Conservation (phyloP, 495 filamentous ascomycete genomes). For the Penicillium chermesinum region DNA sequence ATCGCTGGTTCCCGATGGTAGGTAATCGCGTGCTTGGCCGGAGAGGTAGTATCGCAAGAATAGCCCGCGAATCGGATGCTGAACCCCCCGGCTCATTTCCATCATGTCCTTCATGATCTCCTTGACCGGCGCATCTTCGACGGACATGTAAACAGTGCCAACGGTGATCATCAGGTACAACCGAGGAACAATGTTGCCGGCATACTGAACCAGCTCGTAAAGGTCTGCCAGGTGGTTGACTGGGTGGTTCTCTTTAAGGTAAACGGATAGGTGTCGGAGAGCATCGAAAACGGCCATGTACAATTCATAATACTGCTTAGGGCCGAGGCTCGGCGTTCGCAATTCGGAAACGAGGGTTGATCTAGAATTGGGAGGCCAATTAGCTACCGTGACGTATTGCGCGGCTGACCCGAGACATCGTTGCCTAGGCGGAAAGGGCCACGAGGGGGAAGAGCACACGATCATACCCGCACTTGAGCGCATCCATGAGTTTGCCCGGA, state of each 20-base stretch:
- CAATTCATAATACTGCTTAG: constrained; percentile 98
- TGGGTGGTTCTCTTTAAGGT: constrained; percentile 94
- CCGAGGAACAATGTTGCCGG: constrained; percentile 93
- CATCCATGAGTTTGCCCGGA: constrained; percentile 98
- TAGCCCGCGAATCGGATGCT: constrained; percentile 90
- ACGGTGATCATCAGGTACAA: constrained; percentile 99
- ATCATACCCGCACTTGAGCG: constrained; percentile 92
- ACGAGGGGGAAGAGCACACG: constrained; percentile 1
- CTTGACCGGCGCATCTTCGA: constrained; percentile 96
- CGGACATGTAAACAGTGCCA: constrained; percentile 97
- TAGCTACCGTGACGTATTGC: constrained; percentile 12
- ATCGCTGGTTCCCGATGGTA: constrained; percentile 76
- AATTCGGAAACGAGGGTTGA: constrained; percentile 97
- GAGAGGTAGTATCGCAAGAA: constrained; percentile 95
- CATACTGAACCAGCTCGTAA: constrained; percentile 98
- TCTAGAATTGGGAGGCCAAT: constrained; percentile 41
- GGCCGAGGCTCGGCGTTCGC: constrained; percentile 88
- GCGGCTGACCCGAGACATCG: constrained; percentile 17
- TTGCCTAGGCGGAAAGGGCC: constrained; percentile 26
- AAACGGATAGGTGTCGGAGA: constrained; percentile 90
- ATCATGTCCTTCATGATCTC: constrained; percentile 99
- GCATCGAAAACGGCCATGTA: constrained; percentile 99
- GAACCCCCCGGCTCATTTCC: constrained; percentile 98
- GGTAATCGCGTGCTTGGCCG: constrained; percentile 83
- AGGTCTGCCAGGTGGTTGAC: constrained; percentile 97